These are phyloP conservation scores for Phytopythium boreale DNA, from an alignment of 352 stramenopile species.

Conservation along the genomic window DNA sequence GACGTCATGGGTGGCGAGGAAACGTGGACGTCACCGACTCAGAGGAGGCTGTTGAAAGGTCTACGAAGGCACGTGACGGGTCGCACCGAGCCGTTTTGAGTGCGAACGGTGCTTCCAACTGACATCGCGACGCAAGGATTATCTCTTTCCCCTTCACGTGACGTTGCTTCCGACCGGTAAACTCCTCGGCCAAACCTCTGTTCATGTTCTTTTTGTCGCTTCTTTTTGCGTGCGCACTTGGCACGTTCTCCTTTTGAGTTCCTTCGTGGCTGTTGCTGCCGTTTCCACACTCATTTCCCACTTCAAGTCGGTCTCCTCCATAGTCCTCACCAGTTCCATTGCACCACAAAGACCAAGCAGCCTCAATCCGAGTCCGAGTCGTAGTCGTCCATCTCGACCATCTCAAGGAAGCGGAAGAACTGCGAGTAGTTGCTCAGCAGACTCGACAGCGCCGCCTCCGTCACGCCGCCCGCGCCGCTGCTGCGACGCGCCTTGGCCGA, in stretches of 20 bases:
- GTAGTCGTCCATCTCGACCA: constrained; percentile 49
- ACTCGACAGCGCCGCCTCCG: constrained; percentile 33
- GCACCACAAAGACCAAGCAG: neutral
- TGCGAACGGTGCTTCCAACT: neutral
- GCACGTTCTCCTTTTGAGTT: neutral
- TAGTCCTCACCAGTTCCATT: neutral
- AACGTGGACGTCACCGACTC: no score
- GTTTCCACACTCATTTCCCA: neutral
- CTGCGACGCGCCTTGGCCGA: constrained; percentile 23
- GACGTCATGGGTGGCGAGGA: neutral
- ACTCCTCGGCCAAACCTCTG: neutral
- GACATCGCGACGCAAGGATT: neutral
- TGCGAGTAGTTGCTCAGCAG: constrained; percentile 60
- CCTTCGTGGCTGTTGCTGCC: neutral
- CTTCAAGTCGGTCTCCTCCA: neutral
- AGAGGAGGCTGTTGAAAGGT: no score
- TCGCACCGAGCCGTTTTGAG: neutral
- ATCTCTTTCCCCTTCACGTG: neutral
- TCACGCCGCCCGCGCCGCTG: constrained; percentile 9
- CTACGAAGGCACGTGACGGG: neutral
- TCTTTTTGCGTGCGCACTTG: neutral
- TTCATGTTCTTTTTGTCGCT: neutral
- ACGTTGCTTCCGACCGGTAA: neutral
- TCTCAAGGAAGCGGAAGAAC: constrained; percentile 66
- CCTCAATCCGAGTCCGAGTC: constrained; percentile 18